Evolutionary conservation across 1,139 yeast species (phyloP).

Genomic region (Hansenula lynferdii): DNA sequence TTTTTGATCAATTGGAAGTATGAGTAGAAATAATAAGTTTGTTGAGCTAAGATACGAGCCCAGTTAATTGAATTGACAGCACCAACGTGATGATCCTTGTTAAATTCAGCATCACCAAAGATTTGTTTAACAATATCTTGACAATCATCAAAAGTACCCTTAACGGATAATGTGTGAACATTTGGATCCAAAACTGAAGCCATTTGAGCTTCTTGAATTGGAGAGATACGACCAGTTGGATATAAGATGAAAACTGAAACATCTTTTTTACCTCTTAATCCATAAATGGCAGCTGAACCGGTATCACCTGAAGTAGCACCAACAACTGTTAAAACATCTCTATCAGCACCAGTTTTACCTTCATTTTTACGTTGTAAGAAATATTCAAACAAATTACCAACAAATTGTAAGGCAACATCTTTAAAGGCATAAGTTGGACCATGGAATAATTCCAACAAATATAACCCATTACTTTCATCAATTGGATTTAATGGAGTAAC

Average conservation of each 20-base stretch:
- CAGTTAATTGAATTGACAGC: conserved; percentile 98
- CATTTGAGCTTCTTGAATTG: conserved; percentile 98
- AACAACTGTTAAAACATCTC: conserved; percentile 88
- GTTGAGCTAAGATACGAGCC: conserved; percentile 98
- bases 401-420: conserved; percentile 97
- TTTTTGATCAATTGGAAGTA: conserved; percentile 67
- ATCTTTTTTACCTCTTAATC: conserved; percentile 93
- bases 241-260: conserved; percentile 93
- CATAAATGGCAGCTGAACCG: conserved; percentile 98
- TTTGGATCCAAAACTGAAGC: conserved; percentile 93
- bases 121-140: conserved; percentile 94
- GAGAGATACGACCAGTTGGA: conserved; percentile 97
- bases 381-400: conserved; percentile 93
- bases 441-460: conserved; percentile 88
- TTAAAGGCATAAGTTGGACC: conserved; percentile 99
- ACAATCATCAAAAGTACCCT: conserved; percentile 97
- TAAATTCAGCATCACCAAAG: conserved; percentile 86
- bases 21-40: conserved; percentile 91
- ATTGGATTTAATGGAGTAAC: conserved; percentile 77
- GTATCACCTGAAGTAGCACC: conserved; percentile 99
- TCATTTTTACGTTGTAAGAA: conserved; percentile 77
- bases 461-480: conserved; percentile 47
- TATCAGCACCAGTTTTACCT: conserved; percentile 50
- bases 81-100: conserved; percentile 86
- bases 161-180: conserved; percentile 91